Base-by-base conservation (phyloP, 192 early-diverging fungal species). In the Haplosporangium gracile region DNA sequence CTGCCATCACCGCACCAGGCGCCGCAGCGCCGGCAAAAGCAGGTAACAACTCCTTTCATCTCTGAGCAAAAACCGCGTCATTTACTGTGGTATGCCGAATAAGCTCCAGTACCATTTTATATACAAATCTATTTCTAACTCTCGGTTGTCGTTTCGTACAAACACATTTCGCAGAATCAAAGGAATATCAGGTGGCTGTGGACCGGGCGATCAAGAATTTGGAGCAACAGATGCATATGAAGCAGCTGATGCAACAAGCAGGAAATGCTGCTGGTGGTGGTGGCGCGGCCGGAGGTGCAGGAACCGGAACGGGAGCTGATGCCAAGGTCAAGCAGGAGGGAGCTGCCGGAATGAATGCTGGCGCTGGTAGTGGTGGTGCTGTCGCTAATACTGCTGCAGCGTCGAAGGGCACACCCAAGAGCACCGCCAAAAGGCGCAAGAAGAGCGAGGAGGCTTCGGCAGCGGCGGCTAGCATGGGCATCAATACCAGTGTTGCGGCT, bases 381-480 rank as follows among this genome's bases (percentile, higher is more conserved):
- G 26, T 26, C 18, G 45, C 34, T 15, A 78, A 70, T 43, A 55
- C 75, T 24, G 57, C 40, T 0, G n/a, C 71, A 10, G 16, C 75
- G 24, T 51, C 79, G 10, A 86, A 55, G 47, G 68, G 51, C 45
- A 24, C 75, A 1, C 63, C 78, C 24, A 86, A 86, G 72, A 51
- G 79, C 16, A 65, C 74, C 0, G 77, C 47, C 49, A 86, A 86
- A 72, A 26, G 84, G 11, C 84, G 84, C n/a, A 86, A 86, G 40
- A 86, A 86, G 79, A 78, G 75, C 20, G 84, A 86, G 15, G 84
- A 86, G 29, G 71, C 84, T 5, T 74, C 84, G 1, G 79, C 71
- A 20, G 84, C 79, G 0, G 78, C 79, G 5, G 70, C 79, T 0
- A 81, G 65, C n/a, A 86, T 85, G 82, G 82, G 82, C 15, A 79